Evolutionary conservation across 129 eudicot species (phyloP).

Genomic region (Artemisia annua): DNA sequence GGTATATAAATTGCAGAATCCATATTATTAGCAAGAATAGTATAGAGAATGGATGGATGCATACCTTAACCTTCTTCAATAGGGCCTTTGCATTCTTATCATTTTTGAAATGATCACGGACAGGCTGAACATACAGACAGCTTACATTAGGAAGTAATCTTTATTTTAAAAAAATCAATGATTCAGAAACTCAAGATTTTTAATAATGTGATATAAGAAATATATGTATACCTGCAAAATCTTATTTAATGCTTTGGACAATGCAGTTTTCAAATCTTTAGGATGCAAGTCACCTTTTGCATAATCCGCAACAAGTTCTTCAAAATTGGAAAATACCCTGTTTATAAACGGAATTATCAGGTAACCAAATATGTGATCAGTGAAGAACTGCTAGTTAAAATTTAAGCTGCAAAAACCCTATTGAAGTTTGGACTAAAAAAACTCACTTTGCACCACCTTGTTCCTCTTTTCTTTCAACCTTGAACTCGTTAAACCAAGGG

Average conservation of each 20-base stretch:
- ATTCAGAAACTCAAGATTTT: no score
- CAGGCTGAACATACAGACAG: no score
- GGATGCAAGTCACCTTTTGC: constrained; percentile 60
- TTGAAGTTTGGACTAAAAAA: not conserved
- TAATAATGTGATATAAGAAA: no score
- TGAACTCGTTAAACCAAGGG: constrained; percentile 60
- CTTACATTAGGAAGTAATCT: no score
- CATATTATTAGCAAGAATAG: no score
- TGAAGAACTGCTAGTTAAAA: not conserved
- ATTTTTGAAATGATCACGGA: no score
- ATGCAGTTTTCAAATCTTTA: constrained; percentile 56
- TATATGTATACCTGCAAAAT: constrained; percentile 47
- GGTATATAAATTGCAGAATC: no score
- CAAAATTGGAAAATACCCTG: constrained; percentile 47
- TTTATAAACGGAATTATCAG: not conserved
- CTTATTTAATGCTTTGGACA: constrained; percentile 55
- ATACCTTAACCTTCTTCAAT: no score
- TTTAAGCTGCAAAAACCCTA: no score
- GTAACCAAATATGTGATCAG: not conserved
- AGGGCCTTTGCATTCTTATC: no score
- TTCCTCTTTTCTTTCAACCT: constrained; percentile 47
- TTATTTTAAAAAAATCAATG: no score
- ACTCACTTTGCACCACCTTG: constrained; percentile 65
- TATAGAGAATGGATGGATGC: no score
- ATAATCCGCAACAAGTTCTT: constrained; percentile 48